A percentile compares a stretch with the other conserved stretches of the same genome.
phyloP scores from a whole-genome alignment of 2,329 filamentous ascomycete genomes.

The Mollisiaceae sp. region DNA sequence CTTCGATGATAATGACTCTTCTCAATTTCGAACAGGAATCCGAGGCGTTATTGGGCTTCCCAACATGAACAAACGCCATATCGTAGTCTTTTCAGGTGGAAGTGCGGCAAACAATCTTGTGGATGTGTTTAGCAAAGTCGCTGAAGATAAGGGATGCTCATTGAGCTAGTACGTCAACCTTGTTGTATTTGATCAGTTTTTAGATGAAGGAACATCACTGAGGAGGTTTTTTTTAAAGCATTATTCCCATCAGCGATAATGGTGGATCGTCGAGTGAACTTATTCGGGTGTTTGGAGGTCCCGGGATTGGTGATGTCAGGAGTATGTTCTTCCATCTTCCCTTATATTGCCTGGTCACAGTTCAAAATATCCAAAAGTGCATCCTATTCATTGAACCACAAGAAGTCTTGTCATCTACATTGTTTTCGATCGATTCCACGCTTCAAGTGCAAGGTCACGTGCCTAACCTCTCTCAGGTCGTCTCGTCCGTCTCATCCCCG shows the following conservation, averaged over 20 bases:
- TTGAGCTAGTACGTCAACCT: slow-evolving; percentile 42
- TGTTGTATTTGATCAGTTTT: background rate
- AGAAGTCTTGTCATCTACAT: background rate
- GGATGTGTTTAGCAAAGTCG: slow-evolving; percentile 76
- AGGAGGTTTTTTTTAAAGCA: slow-evolving; percentile 69
- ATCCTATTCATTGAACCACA: background rate
- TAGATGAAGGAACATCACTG: slow-evolving; percentile 9
- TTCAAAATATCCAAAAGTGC: background rate
- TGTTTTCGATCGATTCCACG: background rate
- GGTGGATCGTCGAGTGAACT: slow-evolving; percentile 92
- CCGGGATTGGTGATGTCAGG: slow-evolving; percentile 80
- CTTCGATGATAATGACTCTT: background rate
- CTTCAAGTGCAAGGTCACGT: slow-evolving; percentile 9
- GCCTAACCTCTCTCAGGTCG: slow-evolving; percentile 62
- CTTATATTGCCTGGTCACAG: background rate
- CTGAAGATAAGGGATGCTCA: slow-evolving; percentile 42
- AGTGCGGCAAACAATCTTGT: slow-evolving; percentile 95
- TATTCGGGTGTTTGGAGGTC: slow-evolving; percentile 92
- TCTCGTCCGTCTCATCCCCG: slow-evolving; percentile 87
- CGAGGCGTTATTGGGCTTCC: background rate
- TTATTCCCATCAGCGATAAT: slow-evolving; percentile 96
- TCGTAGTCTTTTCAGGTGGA: slow-evolving; percentile 89
- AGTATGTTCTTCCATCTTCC: slow-evolving; percentile 53
- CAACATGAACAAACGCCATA: slow-evolving; percentile 31
- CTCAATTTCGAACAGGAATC: background rate